A percentile compares a stretch with the other conserved stretches of the same genome.
phyloP scores from a whole-genome alignment of 2,329 filamentous ascomycete genomes.

The Calonectria leucothoes region DNA sequence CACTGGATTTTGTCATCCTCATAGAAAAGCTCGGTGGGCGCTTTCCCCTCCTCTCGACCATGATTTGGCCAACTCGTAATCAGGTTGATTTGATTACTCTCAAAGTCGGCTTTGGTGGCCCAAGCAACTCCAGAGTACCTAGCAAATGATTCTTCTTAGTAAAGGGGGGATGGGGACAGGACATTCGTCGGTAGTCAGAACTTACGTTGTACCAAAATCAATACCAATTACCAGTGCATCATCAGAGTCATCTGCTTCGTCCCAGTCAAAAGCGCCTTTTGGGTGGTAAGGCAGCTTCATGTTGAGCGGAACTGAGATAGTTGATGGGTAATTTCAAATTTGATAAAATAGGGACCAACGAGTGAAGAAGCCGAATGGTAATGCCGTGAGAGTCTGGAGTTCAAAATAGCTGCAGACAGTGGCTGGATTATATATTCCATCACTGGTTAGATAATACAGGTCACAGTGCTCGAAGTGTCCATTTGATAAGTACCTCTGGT shows the following conservation, averaged over 20 bases:
- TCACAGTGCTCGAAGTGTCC: too few species aligned
- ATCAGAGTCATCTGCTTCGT: background rate
- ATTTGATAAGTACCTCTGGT: too few species aligned
- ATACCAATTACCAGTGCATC: background rate
- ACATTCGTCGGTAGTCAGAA: too few species aligned
- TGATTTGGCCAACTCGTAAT: conserved; percentile 16
- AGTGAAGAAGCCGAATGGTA: too few species aligned
- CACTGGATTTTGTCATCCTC: conserved; percentile 7
- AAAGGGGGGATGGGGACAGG: background rate
- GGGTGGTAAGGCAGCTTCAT: background rate
- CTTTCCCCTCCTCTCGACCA: conserved; percentile 18
- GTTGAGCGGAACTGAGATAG: background rate
- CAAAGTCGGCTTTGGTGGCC: conserved; percentile 20
- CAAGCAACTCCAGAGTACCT: conserved; percentile 19
- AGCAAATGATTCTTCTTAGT: background rate
- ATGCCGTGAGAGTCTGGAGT: too few species aligned
- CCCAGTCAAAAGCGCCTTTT: background rate
- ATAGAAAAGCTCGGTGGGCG: conserved; percentile 18
- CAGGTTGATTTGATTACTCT: conserved; percentile 17
- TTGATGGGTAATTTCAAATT: too few species aligned
- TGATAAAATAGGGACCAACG: too few species aligned
- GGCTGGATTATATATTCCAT: too few species aligned
- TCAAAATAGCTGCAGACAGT: too few species aligned
- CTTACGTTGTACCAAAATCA: conserved; percentile 10
- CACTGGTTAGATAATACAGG: too few species aligned